Base-by-base conservation (phyloP, 2,329 filamentous ascomycete species). In the Cyclaneusma minus region DNA sequence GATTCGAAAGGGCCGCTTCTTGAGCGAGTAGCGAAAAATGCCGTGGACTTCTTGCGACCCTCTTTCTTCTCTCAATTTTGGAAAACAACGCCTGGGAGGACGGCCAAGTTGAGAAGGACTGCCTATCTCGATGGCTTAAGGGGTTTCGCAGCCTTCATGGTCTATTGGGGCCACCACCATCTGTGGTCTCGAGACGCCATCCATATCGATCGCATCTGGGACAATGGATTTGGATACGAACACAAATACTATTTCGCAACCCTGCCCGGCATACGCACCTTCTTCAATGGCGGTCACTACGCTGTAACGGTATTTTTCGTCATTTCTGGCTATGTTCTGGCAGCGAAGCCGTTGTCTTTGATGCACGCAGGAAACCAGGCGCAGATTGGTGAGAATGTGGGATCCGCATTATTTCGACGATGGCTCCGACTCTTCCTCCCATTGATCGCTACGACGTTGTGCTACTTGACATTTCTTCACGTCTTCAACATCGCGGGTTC, bases 211-310 rank as follows among this genome's bases (percentile, higher is more conserved):
- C 13, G 25, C 12, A 36, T 38, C 12, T 29, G 42, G 15, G 39
- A 42, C 24, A 38, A 36, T 22, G 49, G 49, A 2, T 43, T 33
- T 26, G 33, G 39, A 45, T 30, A 47, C 48, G 35, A 42, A 35
- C 20, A 42, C 36, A 20, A 38, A 25, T 34, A 36, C 36, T 24
- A 38, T 52, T 27, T 58, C 52, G 39, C 43, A 50, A 13, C 57
- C 28, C 52, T 80, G 4, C 73, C 70, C 4, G 55, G 58, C 1
- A 44, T 81, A 17, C 57, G 75, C 15, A 53, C 56, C 18, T 59
- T 78, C 37, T 72, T 76, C 42, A 56, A 58, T 0, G 70, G 70
- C 2, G 67, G 70, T 1, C 67, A 76, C 48, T 64, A 63, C 22
- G 65, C 70, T 5, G 64, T 68, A 7, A 45, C 57, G 33, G 47